Evolutionary conservation across 2,329 filamentous ascomycete genomes (phyloP).

Genomic region (Aquanectria penicillioides): DNA sequence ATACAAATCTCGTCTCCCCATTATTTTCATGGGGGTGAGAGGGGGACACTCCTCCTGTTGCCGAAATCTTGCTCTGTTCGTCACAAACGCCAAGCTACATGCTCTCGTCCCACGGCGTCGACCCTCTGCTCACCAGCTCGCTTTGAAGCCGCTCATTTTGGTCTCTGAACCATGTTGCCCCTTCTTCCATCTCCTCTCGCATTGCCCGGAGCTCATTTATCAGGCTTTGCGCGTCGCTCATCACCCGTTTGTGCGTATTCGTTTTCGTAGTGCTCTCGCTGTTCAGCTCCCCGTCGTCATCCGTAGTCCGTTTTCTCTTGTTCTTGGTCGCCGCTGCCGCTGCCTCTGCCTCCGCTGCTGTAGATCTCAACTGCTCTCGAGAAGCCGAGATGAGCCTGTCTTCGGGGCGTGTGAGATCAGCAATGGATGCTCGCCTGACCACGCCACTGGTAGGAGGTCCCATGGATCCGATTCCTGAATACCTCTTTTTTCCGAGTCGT

Average conservation of each 20-base stretch:
- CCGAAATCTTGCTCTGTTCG: background rate
- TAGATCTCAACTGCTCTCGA: slow-evolving; percentile 27
- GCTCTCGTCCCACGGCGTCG: slow-evolving; percentile 49
- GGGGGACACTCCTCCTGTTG: background rate
- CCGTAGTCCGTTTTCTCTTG: slow-evolving; percentile 46
- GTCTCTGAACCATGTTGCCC: slow-evolving; percentile 56
- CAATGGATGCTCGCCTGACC: slow-evolving; percentile 39
- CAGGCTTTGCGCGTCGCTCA: slow-evolving; percentile 54
- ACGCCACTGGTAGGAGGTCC: slow-evolving; percentile 28
- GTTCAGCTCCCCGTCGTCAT: slow-evolving; percentile 36
- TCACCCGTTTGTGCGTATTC: slow-evolving; percentile 51
- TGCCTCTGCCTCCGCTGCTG: slow-evolving; percentile 22
- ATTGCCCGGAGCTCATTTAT: slow-evolving; percentile 53
- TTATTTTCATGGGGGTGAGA: background rate
- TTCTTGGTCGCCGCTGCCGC: slow-evolving; percentile 35
- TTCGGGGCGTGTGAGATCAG: slow-evolving; percentile 31
- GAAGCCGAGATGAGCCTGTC: slow-evolving; percentile 33
- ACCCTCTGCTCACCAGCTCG: slow-evolving; percentile 46
- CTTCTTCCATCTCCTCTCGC: slow-evolving; percentile 58
- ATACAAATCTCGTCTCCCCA: slow-evolving; percentile 14
- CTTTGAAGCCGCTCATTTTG: slow-evolving; percentile 56
- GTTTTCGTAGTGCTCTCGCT: slow-evolving; percentile 26
- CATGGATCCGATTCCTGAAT: slow-evolving; percentile 47
- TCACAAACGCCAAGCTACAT: slow-evolving; percentile 31
- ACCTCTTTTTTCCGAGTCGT: slow-evolving; percentile 52